Percentiles rank a stretch among this genome's conserved stretches.
Conservation (phyloP, 2,329 filamentous ascomycete genomes). For the Hawksworthiomyces lignivorus region DNA sequence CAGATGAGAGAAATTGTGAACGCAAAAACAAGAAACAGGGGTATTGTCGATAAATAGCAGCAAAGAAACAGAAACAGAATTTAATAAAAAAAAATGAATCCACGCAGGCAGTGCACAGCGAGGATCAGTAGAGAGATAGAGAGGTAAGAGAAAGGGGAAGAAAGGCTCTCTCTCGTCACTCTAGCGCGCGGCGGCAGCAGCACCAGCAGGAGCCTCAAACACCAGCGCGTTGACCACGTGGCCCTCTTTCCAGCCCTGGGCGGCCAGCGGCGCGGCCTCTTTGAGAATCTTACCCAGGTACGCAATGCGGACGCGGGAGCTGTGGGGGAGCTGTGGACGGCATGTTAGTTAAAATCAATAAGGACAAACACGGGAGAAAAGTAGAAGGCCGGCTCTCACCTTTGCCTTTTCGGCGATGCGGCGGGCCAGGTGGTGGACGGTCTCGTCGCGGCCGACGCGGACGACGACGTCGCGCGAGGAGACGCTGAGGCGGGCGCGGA, state of each 20-base stretch:
- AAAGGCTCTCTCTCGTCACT: not conserved
- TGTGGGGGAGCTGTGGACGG: constrained; percentile 50
- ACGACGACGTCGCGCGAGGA: constrained; percentile 57
- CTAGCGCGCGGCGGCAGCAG: no score
- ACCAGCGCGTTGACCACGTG: constrained; percentile 74
- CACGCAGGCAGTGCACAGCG: no score
- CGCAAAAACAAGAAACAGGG: no score
- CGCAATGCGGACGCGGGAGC: constrained; percentile 59
- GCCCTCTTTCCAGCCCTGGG: constrained; percentile 68
- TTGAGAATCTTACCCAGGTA: constrained; percentile 77
- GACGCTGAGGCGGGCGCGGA: constrained; percentile 60
- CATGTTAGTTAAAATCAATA: not conserved
- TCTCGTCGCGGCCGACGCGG: constrained; percentile 49
- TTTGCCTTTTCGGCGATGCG: constrained; percentile 56
- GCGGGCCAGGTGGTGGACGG: constrained; percentile 54
- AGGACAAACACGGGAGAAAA: not conserved
- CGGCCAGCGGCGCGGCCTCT: constrained; percentile 55
- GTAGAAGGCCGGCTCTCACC: constrained; percentile 36
- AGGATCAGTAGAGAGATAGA: not conserved
- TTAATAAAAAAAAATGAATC: not conserved
- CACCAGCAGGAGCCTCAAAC: constrained; percentile 29
- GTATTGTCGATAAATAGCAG: not conserved
- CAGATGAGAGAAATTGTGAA: no score
- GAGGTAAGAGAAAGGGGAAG: not conserved
- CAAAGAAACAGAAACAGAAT: not conserved